Evolutionary conservation across 345 rosid species (phyloP), one percentile per base, ranked within the genome.

Genomic region (Salix udensis): DNA sequence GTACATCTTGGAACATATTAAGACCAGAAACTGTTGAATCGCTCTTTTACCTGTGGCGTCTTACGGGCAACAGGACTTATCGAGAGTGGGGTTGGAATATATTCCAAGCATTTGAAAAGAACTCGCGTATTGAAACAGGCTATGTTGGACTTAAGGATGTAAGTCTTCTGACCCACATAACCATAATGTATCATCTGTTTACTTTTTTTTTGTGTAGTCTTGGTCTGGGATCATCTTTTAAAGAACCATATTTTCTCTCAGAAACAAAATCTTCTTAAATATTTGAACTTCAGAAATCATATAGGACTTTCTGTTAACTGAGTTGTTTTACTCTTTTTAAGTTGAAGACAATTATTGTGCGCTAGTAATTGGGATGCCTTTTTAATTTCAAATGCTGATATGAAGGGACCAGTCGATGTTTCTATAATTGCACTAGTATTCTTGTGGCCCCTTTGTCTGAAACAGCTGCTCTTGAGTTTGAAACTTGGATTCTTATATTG

Each of bases 51-150:
- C 88, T 94, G 50, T 96, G 97, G 97, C 97, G 99, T 50, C 76
- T 94, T 34, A 96, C 99, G 36, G 99, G 99, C 42, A 96, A 92
- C 82, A 88, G 77, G 80, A 96, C 99, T 21, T 96, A 94, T 84
- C 91, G 88, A 80, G 99, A 96, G 48, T 96, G 98, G 99, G 99
- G 94, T 78, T 96, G 99, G 99, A 88, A 92, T 82, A 96, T 96
- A 71, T 96, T 96, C 72, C 87, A 94, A 82, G 98, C 98, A 58
- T 96, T 96, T 79, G 98, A 94, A 77, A 94, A 84, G 87, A 91
- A 91, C 83, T 96, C 97, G 26, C 97, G 97, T 21, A 69, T 88
- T 39, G 97, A 92, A 75, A 74, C 90, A 1, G 98, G 99, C 83
- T 96, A 94, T 31, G 99, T 96, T 26, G 99, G 98, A 77, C 89